Conservation (phyloP, 1,139 yeast species). For the Lodderomyces theae region DNA sequence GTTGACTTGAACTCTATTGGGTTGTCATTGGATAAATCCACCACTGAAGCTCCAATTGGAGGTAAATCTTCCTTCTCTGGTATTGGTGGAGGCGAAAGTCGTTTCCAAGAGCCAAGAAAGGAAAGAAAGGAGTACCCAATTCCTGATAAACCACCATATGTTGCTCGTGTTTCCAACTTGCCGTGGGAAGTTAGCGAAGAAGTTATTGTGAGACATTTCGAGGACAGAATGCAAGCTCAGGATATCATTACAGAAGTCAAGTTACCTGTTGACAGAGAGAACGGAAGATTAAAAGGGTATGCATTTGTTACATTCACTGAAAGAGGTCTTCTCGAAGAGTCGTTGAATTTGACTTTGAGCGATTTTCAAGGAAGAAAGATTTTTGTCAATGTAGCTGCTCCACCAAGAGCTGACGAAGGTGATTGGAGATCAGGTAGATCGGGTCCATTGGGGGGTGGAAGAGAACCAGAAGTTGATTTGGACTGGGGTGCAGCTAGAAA, state of each 20-base stretch:
- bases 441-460: slow-evolving; percentile 21
- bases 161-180: slow-evolving; percentile 82
- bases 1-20: slow-evolving; percentile 55
- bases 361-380: slow-evolving; percentile 74
- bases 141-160: slow-evolving; percentile 90
- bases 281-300: slow-evolving; percentile 72
- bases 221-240: slow-evolving; percentile 51
- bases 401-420: slow-evolving; percentile 53
- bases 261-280: slow-evolving; percentile 66
- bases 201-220: slow-evolving; percentile 64
- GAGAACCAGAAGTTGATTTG: slow-evolving; percentile 42
- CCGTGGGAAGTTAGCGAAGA: slow-evolving; percentile 80
- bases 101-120: slow-evolving; percentile 16
- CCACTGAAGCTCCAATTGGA: slow-evolving; percentile 28
- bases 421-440: slow-evolving; percentile 39
- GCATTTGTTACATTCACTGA: slow-evolving; percentile 81
- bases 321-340: slow-evolving; percentile 65
- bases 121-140: slow-evolving; percentile 73
- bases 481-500: slow-evolving; percentile 56
- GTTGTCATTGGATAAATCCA: slow-evolving; percentile 29
- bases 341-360: slow-evolving; percentile 61
- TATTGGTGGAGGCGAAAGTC: slow-evolving; percentile 9
- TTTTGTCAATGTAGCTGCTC: slow-evolving; percentile 88
- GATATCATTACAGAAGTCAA: slow-evolving; percentile 57
- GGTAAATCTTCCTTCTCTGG: slow-evolving; percentile 1